phyloP scores from a whole-genome alignment of 176 grass and related monocot species.

The Zoysia pacifica region DNA sequence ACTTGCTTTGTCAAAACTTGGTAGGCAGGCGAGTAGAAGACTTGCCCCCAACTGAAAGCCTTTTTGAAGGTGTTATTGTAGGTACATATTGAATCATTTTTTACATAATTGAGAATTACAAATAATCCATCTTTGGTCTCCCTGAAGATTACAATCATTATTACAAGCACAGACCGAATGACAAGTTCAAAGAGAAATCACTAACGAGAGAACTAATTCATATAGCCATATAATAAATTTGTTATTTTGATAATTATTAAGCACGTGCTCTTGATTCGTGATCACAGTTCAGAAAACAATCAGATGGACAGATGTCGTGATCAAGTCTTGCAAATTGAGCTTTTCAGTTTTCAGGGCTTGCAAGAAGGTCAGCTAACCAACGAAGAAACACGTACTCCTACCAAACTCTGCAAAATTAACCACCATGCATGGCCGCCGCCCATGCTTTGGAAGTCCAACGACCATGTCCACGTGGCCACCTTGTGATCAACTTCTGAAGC shows the following conservation, averaged over 20 bases:
- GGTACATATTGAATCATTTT: not conserved
- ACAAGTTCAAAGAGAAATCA: no score
- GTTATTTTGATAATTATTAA: not conserved
- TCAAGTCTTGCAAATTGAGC: not conserved
- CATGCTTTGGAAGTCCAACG: constrained; percentile 19
- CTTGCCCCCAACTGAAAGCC: not conserved
- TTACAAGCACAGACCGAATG: no score
- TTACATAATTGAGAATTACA: no score
- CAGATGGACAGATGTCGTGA: not conserved
- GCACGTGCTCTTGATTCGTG: not conserved
- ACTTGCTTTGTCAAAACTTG: not conserved
- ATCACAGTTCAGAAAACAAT: constrained; percentile 4
- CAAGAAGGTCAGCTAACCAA: constrained; percentile 24
- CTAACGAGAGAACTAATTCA: no score
- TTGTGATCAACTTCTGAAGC: not conserved
- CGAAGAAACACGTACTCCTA: not conserved
- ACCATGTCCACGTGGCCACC: not conserved
- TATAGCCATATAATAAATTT: no score
- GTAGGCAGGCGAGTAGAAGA: not conserved
- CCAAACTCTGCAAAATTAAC: not conserved
- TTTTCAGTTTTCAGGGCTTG: not conserved
- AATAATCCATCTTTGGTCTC: no score
- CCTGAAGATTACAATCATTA: no score
- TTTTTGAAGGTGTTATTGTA: not conserved
- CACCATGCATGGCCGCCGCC: no score